phyloP scores from a whole-genome alignment of 257 asterid genomes.

The Forsythia viridissima region DNA sequence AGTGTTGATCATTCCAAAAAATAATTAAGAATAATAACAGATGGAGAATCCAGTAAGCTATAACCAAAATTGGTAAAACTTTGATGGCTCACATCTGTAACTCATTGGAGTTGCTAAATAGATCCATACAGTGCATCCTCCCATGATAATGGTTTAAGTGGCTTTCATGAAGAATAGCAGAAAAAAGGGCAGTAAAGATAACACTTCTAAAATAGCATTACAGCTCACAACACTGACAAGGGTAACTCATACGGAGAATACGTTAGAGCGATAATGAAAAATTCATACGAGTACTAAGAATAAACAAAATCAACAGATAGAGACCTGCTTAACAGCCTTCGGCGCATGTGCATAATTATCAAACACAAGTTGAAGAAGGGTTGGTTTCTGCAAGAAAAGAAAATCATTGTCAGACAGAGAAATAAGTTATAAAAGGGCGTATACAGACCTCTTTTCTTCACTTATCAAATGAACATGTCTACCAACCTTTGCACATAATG shows the following conservation, averaged over 20 bases:
- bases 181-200: background rate
- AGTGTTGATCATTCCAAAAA: background rate
- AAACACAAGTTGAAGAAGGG: slow-evolving; percentile 79
- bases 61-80: background rate
- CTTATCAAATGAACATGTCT: slow-evolving; percentile 15
- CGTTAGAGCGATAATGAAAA: background rate
- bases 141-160: slow-evolving; percentile 7
- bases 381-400: slow-evolving; percentile 66
- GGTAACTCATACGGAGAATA: background rate
- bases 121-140: background rate
- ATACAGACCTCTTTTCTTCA: slow-evolving; percentile 14
- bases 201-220: background rate
- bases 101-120: background rate
- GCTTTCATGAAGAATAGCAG: background rate
- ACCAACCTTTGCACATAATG: slow-evolving; percentile 87
- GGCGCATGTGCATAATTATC: slow-evolving; percentile 64
- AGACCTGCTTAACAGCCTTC: slow-evolving; percentile 89
- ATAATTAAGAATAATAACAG: background rate
- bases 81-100: slow-evolving; percentile 7
- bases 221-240: background rate
- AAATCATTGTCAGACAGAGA: slow-evolving; percentile 28
- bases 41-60: background rate
- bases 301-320: slow-evolving; percentile 24
- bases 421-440: slow-evolving; percentile 8
- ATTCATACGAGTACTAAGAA: slow-evolving; percentile 12